Evolutionary conservation across 2,329 filamentous ascomycete genomes (phyloP).

Genomic region (Sporothrix variecibatus): DNA sequence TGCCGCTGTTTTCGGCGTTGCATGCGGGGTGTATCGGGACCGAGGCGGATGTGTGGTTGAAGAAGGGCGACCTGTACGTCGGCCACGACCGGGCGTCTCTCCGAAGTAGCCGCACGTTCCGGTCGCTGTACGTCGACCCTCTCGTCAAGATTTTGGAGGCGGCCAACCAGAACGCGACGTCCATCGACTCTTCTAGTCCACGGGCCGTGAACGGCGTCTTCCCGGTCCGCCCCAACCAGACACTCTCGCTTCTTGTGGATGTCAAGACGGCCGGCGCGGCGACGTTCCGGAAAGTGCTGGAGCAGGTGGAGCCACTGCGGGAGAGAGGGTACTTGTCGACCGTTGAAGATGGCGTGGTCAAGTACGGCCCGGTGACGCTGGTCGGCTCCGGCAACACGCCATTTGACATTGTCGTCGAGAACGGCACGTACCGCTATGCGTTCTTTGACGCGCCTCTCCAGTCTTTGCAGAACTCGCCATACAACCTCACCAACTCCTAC

Average conservation of each 20-base stretch:
- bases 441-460: constrained; percentile 68
- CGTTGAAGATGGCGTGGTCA: constrained; percentile 52
- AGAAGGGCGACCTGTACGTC: constrained; percentile 45
- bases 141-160: constrained; percentile 58
- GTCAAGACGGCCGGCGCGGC: constrained; percentile 61
- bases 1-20: constrained; percentile 64
- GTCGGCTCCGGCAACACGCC: constrained; percentile 68
- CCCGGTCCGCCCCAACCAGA: constrained; percentile 52
- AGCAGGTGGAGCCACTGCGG: constrained; percentile 61
- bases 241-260: constrained; percentile 67
- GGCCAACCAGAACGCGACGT: constrained; percentile 50
- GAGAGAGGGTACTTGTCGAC: constrained; percentile 58
- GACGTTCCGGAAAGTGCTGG: constrained; percentile 55
- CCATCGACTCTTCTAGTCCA: constrained; percentile 49
- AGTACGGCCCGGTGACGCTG: constrained; percentile 63
- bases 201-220: constrained; percentile 56
- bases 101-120: constrained; percentile 58
- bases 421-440: constrained; percentile 58
- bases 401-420: constrained; percentile 56
- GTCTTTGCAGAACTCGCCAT: constrained; percentile 41
- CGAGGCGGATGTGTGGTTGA: constrained; percentile 69
- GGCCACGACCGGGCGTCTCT: constrained; percentile 62
- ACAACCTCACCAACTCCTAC: constrained; percentile 60
- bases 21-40: constrained; percentile 61
- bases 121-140: constrained; percentile 65